Evolutionary conservation across 495 filamentous ascomycete species (phyloP), one percentile per base, ranked within the genome.

Genomic region (Cladorrhinum samala): DNA sequence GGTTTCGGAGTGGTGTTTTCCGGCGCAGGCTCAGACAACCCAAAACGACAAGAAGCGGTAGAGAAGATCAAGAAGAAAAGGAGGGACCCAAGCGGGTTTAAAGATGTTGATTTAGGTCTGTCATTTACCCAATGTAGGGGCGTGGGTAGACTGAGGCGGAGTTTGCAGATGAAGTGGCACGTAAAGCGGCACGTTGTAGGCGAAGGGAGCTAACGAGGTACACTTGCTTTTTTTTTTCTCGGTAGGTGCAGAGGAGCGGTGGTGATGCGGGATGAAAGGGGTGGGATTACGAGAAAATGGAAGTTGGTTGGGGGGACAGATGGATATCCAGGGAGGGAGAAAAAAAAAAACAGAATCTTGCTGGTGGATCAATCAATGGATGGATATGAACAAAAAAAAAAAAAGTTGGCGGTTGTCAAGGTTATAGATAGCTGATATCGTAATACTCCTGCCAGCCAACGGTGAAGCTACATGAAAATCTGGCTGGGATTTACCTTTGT

Each of bases 101-200:
- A 40, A 25, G 53, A 56, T 52, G 45, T 41, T 47, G 19, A n/a
- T 52, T 43, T 25, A 18, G 42, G 46, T 16, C 42, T 19, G 20
- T 51, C 49, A 57, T 48, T 42, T 52, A 57, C 42, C 48, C 27
- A 49, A 55, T 56, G 54, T 43, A 56, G 47, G 47, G 20, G 36
- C 20, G 54, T 47, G 47, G 52, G 53, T 40, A 37, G 39, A 36
- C 33, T 24, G 46, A 30, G 54, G 54, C 54, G 24, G 33, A 36
- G 54, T 40, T 20, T 30, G 9, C 41, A 46, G 19, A 20, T 41
- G 24, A 20, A 17, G 48, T 47, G 54, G 47, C 54, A 50, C 51
- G 51, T 47, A 27, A 46, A 17, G 24, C 21, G 45, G 23, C 27
- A 33, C 27, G 11, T 33, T 11, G 5, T 6, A 33, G 27, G 6